Evolutionary conservation across 495 filamentous ascomycete genomes (phyloP).

Genomic region (Talaromyces liani): DNA sequence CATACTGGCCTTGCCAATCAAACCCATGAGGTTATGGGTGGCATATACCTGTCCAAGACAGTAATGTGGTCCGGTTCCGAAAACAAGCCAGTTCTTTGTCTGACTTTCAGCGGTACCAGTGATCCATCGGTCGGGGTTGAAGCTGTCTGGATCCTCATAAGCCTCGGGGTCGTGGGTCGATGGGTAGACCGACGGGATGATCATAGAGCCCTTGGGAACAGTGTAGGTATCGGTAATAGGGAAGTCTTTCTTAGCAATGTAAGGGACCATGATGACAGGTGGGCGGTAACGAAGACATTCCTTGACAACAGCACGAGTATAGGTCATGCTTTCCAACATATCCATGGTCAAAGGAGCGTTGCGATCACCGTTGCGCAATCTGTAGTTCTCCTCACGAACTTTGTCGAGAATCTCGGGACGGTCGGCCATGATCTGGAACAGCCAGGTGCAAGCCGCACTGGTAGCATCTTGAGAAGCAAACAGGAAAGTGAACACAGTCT

Average conservation of each 20-base stretch:
- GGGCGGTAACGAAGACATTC: slow-evolving; percentile 93
- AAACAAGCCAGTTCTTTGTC: slow-evolving; percentile 94
- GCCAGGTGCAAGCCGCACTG: slow-evolving; percentile 84
- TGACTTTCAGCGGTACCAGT: slow-evolving; percentile 85
- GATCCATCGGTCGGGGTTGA: slow-evolving; percentile 86
- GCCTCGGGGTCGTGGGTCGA: slow-evolving; percentile 90
- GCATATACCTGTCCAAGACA: slow-evolving; percentile 94
- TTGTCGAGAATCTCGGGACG: slow-evolving; percentile 84
- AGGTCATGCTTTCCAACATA: slow-evolving; percentile 77
- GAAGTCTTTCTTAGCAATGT: slow-evolving; percentile 91
- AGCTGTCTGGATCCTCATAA: slow-evolving; percentile 82
- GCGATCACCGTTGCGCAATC: slow-evolving; percentile 68
- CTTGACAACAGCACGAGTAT: slow-evolving; percentile 87
- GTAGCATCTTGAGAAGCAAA: slow-evolving; percentile 98
- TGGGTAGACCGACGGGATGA: slow-evolving; percentile 84
- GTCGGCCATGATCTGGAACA: slow-evolving; percentile 93
- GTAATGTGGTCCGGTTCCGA: slow-evolving; percentile 94
- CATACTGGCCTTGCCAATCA: slow-evolving; percentile 92
- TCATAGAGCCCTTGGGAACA: slow-evolving; percentile 88
- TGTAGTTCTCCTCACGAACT: slow-evolving; percentile 86
- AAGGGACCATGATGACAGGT: slow-evolving; percentile 96
- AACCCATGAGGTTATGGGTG: slow-evolving; percentile 77
- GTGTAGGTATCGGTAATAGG: slow-evolving; percentile 84
- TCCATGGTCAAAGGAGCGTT: slow-evolving; percentile 68
- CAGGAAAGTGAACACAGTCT: slow-evolving; percentile 95